Percentiles rank a stretch among this genome's conserved stretches.
phyloP scores from a whole-genome alignment of 2,329 filamentous ascomycete species.

The Paracorniculantispora psalliotae region DNA sequence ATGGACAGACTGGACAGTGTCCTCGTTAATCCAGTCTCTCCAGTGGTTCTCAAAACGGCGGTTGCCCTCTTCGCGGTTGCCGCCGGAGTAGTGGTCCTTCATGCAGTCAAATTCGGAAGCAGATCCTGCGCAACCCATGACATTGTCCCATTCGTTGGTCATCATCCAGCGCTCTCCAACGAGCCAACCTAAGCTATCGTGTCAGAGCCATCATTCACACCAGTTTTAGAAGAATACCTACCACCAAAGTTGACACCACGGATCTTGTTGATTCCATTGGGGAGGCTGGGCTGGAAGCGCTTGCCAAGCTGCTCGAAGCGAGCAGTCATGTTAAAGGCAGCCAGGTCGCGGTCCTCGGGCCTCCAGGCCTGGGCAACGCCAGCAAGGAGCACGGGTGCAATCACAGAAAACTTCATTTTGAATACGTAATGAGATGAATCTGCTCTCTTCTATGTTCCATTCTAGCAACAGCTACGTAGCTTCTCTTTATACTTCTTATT shows the following conservation, averaged over 20 bases:
- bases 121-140: slow-evolving; percentile 40
- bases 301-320: slow-evolving; percentile 29
- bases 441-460: neutral
- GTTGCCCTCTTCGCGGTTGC: slow-evolving; percentile 36
- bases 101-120: slow-evolving; percentile 51
- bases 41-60: slow-evolving; percentile 43
- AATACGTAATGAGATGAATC: neutral
- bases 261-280: slow-evolving; percentile 32
- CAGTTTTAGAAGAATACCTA: slow-evolving; percentile 15
- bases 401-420: slow-evolving; percentile 22
- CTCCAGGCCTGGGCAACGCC: slow-evolving; percentile 23
- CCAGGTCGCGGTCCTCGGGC: slow-evolving; percentile 26
- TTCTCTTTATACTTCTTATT: neutral
- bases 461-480: neutral
- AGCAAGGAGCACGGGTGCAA: slow-evolving; percentile 22
- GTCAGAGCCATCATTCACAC: neutral
- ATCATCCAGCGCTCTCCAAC: slow-evolving; percentile 50
- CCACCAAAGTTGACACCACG: slow-evolving; percentile 51
- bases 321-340: slow-evolving; percentile 28
- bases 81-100: slow-evolving; percentile 21
- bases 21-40: slow-evolving; percentile 25
- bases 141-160: slow-evolving; percentile 34
- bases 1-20: slow-evolving; percentile 31
- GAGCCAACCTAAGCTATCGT: slow-evolving; percentile 24
- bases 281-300: slow-evolving; percentile 25